Evolutionary conservation across 2,329 filamentous ascomycete species (phyloP), one percentile per base, ranked within the genome.

Genomic region (Orbilia blumenaviensis): DNA sequence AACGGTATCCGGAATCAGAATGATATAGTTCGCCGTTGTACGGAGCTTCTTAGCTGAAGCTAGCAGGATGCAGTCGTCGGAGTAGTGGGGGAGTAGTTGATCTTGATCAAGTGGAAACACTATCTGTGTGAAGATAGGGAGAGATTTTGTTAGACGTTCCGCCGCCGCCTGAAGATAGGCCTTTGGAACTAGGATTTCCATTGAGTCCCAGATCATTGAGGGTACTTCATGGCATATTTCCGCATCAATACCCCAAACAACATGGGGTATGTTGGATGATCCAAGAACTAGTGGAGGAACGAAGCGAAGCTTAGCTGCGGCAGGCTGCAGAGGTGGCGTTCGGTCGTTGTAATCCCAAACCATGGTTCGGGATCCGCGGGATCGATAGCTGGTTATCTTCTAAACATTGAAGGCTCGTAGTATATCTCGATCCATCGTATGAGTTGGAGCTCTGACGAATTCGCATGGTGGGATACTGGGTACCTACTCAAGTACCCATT

Each of bases 291-390:
- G 21, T 8, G 52, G 52, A 14, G 34, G 52, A n/a, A 56, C 23
- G 29, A 56, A 56, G 12, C 52, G 52, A 32, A 56, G 52, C 38
- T 9, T 36, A 16, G 34, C 52, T 1, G 44, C 44, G 8, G 12
- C 44, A 3, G 44, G 18, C 44, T 21, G 44, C 44, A 48, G 3
- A 8, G 44, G 44, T 14, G 23, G 29, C 12, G 18, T 25, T 8
- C 29, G 34, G 29, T 18, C 52, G 12, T 56, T 56, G n/a, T 56
- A 56, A 38, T 56, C 29, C 52, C 52, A 56, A 38, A 38, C 9
- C 21, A 56, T 56, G 12, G n/a, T 50, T 2, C 21, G n/a, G n/a
- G n/a, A n/a, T n/a, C n/a, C n/a, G n/a, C n/a, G n/a, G n/a, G n/a
- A n/a, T n/a, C n/a, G n/a, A n/a, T n/a, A n/a, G n/a, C n/a, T n/a